Conservation (phyloP, 2,329 filamentous ascomycete species). For the Metarhizium sp. region DNA sequence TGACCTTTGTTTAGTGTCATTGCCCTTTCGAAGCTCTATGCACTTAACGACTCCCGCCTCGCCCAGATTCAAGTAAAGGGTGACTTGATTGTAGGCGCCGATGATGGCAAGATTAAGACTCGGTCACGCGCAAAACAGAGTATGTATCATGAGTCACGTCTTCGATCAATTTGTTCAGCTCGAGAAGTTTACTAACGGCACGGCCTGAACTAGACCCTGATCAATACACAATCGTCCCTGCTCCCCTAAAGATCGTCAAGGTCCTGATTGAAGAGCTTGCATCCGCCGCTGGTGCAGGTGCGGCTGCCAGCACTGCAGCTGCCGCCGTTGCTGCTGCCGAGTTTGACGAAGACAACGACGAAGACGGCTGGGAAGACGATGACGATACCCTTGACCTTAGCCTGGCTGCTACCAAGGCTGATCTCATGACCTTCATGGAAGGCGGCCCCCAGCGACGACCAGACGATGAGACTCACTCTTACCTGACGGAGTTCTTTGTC, state of each 20-base stretch:
- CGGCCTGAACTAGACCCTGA: constrained; percentile 58
- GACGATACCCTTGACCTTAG: constrained; percentile 69
- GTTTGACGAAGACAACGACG: constrained; percentile 56
- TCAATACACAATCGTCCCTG: constrained; percentile 77
- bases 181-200: background rate
- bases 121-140: constrained; percentile 79
- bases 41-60: constrained; percentile 73
- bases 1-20: constrained; percentile 55
- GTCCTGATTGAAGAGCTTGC: constrained; percentile 86
- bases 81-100: constrained; percentile 73
- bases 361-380: constrained; percentile 86
- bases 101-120: constrained; percentile 78
- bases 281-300: constrained; percentile 61
- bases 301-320: constrained; percentile 51
- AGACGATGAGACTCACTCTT: constrained; percentile 86
- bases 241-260: constrained; percentile 91
- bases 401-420: constrained; percentile 55
- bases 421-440: constrained; percentile 72
- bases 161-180: background rate
- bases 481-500: constrained; percentile 74
- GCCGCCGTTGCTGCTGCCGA: constrained; percentile 53
- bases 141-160: constrained; percentile 28
- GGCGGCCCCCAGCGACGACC: constrained; percentile 52
- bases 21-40: constrained; percentile 84
- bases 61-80: constrained; percentile 79